Evolutionary conservation across 768 basidiomycete species (phyloP).

Genomic region (Lactarius sp.): DNA sequence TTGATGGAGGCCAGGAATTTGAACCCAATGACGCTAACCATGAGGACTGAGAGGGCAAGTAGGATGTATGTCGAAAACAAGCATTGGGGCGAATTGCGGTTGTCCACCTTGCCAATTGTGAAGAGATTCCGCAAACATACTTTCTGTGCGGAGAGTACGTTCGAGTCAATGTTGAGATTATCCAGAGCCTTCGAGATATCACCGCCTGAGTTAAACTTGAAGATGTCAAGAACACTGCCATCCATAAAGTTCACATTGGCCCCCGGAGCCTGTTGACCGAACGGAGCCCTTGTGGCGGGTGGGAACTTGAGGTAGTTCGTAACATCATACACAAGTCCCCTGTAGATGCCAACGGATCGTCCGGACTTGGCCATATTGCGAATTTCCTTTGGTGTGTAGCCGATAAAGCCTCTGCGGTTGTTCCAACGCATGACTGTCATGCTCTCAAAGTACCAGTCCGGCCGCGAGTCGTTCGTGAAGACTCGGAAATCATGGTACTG

Average conservation of each 20-base stretch:
- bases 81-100: constrained; percentile 87
- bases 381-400: constrained; percentile 73
- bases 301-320: constrained; percentile 71
- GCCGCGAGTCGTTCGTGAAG: constrained; percentile 80
- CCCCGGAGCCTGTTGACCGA: constrained; percentile 39
- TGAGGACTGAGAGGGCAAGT: constrained; percentile 80
- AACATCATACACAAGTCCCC: constrained; percentile 82
- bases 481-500: constrained; percentile 96
- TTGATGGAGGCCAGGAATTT: constrained; percentile 91
- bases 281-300: constrained; percentile 49
- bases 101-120: constrained; percentile 87
- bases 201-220: constrained; percentile 65
- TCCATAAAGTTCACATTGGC: constrained; percentile 67
- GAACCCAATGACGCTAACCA: constrained; percentile 94
- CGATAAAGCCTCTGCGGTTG: constrained; percentile 83
- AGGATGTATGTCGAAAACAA: constrained; percentile 89
- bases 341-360: constrained; percentile 76
- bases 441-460: constrained; percentile 96
- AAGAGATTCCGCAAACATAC: constrained; percentile 92
- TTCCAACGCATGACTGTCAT: constrained; percentile 94
- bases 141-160: constrained; percentile 65
- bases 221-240: constrained; percentile 60
- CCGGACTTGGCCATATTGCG: constrained; percentile 60
- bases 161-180: constrained; percentile 51
- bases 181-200: constrained; percentile 80